Base-by-base conservation (phyloP, 2,329 filamentous ascomycete species). In the Curvularia lunata region DNA sequence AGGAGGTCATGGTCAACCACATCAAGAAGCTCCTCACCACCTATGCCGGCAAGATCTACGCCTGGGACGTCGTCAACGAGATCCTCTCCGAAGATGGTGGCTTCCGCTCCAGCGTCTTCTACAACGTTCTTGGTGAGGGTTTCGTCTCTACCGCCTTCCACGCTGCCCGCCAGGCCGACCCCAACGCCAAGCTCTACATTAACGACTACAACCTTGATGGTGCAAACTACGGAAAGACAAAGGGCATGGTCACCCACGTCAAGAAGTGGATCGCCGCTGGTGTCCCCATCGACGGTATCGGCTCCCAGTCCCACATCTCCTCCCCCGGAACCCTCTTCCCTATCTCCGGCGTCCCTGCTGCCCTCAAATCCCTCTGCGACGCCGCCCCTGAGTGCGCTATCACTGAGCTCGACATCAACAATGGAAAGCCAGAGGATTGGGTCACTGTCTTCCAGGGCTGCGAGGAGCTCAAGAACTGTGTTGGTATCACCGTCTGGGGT, bases 141-240 rank as follows among this genome's bases (percentile, higher is more conserved):
- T 91, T 88, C 69, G 85, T 92, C 52, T 79, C 81, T 21, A 88
- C 90, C 67, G 89, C 89, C 34, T 92, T 91, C 78, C 81, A 84
- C 51, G 85, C 89, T 10, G 89, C 90, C 19, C 83, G 85, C 50
- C 81, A 81, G 8, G 88, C 87, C 13, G 89, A 91, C 72, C 87
- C 89, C 2, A 68, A 76, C 54, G 88, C 86, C 2, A 88, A 88
- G 77, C 81, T 92, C 38, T 92, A 90, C 80, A 90, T 91, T 78
- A 92, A 92, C 76, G 89, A 92, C 70, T 82, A 81, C 72, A 83
- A 82, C 78, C 83, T 90, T 51, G 88, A 90, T 77, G 80, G 75
- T 42, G 82, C 87, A 18, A 81, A 66, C 63, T 83, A 83, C 67
- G 79, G 82, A 62, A 91, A 92, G 80, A 80, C 80, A 4, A 78